Base-by-base conservation (phyloP, 73 alveolate genomes). In the Paramecium primaurelia region DNA sequence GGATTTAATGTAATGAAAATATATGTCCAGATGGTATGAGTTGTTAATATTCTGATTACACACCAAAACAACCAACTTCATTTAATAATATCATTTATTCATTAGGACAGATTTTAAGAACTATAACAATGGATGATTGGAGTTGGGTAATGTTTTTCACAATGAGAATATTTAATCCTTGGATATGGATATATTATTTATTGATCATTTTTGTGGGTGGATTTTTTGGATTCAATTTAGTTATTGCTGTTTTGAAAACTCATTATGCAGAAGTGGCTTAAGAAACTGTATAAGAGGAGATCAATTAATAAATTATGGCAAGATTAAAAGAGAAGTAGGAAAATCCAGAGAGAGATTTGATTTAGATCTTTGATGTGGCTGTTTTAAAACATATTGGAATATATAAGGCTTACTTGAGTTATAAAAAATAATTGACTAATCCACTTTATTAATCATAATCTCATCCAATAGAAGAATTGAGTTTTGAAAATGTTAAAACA, bases 181-280 rank as follows among this genome's bases (percentile, higher is more conserved):
- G 64, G 38, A 75, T 45, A 36, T 30, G 42, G 34, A 75, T 75
- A n/a, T 37, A 37, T 34, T 75, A 37, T 75, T 34, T 75, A 22
- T 75, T 75, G 8, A 40, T 75, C 3, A 40, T 75, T 14, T 75
- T 75, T 40, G 49, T 75, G 38, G 88, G 64, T 22, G 88, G 88
- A 34, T 32, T 75, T 8, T 75, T 75, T 75, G 58, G 88, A 37
- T 34, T 45, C 42, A 75, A 75, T 75, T 75, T 75, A 75, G 49
- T 75, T 36, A 75, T 75, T 37, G 88, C 88, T 75, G 88, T 75
- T 75, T 18, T 75, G 8, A 75, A 75, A 75, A 75, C 59, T 34
- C 49, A 75, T 75, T 75, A 75, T 40, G 42, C 88, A 34, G 42
- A 30, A 40, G 32, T 45, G 1, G 34, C 34, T 9, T 6, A 30